phyloP scores from a whole-genome alignment of 805 yeast species.

The Myxozyma melibiosi region DNA sequence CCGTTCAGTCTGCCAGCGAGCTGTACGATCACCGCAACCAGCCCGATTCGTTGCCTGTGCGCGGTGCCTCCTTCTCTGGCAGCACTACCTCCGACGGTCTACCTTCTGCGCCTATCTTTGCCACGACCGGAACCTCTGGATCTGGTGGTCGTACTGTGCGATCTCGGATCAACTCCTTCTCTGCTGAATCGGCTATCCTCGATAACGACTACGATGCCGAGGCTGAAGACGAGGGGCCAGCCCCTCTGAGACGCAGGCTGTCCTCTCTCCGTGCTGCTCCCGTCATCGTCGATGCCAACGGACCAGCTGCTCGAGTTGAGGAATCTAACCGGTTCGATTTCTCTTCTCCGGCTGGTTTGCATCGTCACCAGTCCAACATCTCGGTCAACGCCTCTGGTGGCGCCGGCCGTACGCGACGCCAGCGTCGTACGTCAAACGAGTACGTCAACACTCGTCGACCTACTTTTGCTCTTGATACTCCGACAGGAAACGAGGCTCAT shows the following conservation, averaged over 20 bases:
- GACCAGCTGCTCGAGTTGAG: not conserved
- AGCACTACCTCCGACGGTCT: not conserved
- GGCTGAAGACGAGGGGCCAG: constrained; percentile 14
- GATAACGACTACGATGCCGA: constrained; percentile 25
- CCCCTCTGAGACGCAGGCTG: constrained; percentile 1
- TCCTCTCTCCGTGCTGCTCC: not conserved
- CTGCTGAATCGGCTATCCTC: constrained; percentile 19
- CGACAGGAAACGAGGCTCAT: not conserved
- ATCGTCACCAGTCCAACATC: not conserved
- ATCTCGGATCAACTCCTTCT: constrained; percentile 9
- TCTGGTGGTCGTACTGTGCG: constrained; percentile 15
- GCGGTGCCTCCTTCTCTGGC: constrained; percentile 34
- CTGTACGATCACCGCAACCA: constrained; percentile 55
- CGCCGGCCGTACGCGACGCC: constrained; percentile 3
- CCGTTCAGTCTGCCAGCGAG: constrained; percentile 34
- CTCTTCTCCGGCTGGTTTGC: not conserved
- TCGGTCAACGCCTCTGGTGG: not conserved
- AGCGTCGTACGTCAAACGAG: constrained; percentile 13
- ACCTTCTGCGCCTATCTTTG: not conserved
- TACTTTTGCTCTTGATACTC: constrained; percentile 2
- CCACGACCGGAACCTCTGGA: constrained; percentile 9
- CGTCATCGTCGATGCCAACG: constrained; percentile 1
- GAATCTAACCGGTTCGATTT: not conserved
- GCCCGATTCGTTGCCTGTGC: constrained; percentile 47
- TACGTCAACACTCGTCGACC: constrained; percentile 13